Evolutionary conservation across 495 filamentous ascomycete species (phyloP), one percentile per base, ranked within the genome.

Genomic region (Penicillium alfredii): DNA sequence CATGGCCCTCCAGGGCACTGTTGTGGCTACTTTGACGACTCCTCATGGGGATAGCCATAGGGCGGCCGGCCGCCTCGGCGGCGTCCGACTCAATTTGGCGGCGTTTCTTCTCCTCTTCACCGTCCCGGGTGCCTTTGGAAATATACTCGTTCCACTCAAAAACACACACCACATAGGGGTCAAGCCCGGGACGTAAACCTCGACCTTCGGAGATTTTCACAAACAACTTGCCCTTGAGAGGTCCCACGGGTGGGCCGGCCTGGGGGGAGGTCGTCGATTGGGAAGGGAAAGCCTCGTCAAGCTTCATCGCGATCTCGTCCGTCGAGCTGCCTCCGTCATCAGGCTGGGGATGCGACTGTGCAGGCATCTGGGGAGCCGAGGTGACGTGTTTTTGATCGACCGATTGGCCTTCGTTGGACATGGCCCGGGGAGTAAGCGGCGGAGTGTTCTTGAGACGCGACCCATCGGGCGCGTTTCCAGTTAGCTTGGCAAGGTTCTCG

Each of bases 71-170:
- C 26, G 38, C 39, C 39, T 42, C 39, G 30, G 92, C 87, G 45
- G 80, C 85, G 22, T 79, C 81, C 19, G 80, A 73, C 69, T 53
- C 76, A 68, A 68, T 71, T 65, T 58, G 54, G 17, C 44, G 50
- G 15, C 42, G 44, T 44, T 52, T 74, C 62, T 53, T 67, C 22
- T 79, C 73, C 35, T 77, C 72, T 18, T 63, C 68, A 8, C 73
- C 72, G 38, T 68, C 65, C 38, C 76, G 77, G 26, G 88, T 86
- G 8, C 86, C 86, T 39, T 81, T 84, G 7, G 92, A 96, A 33
- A 98, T 94, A 47, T 89, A 82, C 56, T 98, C 93, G 50, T 89
- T 92, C 60, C 86, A 86, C 56, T 98, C 92, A 51, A 96, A 98
- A 15, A 94, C 89, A 26, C 88, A 94, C 9, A 98, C 88, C 13